These are phyloP conservation scores for Teratosphaeria zuluensis DNA, from an alignment of 2,329 filamentous ascomycete species.

Conservation along the genomic window DNA sequence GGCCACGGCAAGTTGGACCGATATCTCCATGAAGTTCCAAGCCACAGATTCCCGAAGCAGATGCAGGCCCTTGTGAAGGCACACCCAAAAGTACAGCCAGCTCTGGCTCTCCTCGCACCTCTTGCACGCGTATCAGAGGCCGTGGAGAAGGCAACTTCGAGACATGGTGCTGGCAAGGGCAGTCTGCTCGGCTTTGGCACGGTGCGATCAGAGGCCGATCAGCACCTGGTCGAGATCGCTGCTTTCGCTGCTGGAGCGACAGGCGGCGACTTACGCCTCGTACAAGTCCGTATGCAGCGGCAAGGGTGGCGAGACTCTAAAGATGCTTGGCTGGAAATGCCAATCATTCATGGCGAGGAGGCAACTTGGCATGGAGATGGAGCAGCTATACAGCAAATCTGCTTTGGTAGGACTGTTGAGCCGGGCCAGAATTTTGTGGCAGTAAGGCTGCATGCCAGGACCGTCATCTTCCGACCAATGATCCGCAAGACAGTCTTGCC, in stretches of 20 bases:
- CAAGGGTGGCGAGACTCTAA: slow-evolving; percentile 46
- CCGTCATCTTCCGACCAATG: slow-evolving; percentile 39
- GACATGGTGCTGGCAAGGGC: slow-evolving; percentile 32
- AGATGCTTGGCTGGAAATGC: slow-evolving; percentile 40
- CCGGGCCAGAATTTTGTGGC: slow-evolving; percentile 39
- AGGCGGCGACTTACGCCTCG: slow-evolving; percentile 49
- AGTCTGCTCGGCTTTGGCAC: slow-evolving; percentile 49
- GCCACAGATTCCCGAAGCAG: slow-evolving; percentile 9
- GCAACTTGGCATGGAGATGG: slow-evolving; percentile 47
- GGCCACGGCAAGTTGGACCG: no score
- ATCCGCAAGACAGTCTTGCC: slow-evolving; percentile 13
- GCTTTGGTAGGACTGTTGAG: slow-evolving; percentile 38
- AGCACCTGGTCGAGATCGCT: slow-evolving; percentile 25
- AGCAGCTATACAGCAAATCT: slow-evolving; percentile 45
- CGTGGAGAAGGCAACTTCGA: slow-evolving; percentile 19
- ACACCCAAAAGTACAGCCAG: slow-evolving; percentile 17
- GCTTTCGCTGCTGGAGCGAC: slow-evolving; percentile 41
- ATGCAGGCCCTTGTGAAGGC: slow-evolving; percentile 10
- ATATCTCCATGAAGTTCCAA: not conserved
- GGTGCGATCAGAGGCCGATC: slow-evolving; percentile 32
- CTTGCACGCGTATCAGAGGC: slow-evolving; percentile 22
- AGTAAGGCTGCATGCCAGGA: slow-evolving; percentile 37
- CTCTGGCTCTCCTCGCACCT: slow-evolving; percentile 6
- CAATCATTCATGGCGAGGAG: slow-evolving; percentile 38
- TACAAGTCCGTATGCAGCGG: slow-evolving; percentile 40